Base-by-base conservation (phyloP, 768 basidiomycete species). In the Clitopilus hobsonii region DNA sequence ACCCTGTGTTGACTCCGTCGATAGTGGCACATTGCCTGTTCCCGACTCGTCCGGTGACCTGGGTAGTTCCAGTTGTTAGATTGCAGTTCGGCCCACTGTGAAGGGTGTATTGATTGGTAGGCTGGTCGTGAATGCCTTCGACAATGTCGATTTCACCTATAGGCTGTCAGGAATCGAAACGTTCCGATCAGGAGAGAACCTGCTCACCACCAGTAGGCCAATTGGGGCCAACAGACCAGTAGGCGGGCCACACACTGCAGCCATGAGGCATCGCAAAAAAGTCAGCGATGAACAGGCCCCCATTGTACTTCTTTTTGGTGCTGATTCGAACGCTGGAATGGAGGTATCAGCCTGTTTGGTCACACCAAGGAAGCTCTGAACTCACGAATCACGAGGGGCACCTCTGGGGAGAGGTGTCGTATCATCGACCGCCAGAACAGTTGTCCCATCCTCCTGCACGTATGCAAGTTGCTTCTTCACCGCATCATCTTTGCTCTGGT, bases 281-380 rank as follows among this genome's bases (percentile, higher is more conserved):
- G 61, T 91, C 89, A 16, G 89, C 77, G 59, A 91, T 83, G 71
- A 91, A 89, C 10, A 91, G 72, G 3, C 89, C 89, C n/a, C 74
- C 67, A 49, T 69, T 79, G 63, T 83, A 91, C 22, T 66, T 71
- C 64, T 86, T 84, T 63, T 81, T 79, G 26, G 84, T 77, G 53
- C 73, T 77, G 58, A 91, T 88, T 50, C 89, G 85, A 30, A 91
- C 79, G 24, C 87, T 88, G 60, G 30, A 54, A n/a, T n/a, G 27
- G 54, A 45, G 49, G 14, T 10, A 1, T 24, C 25, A 14, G 32
- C 59, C n/a, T 38, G 28, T 24, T 27, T 53, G 28, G 52, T 4
- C 10, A 10, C 50, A 14, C 48, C 53, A 56, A 49, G 41, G 18
- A 50, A 20, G 18, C 50, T 50, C 23, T 66, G 20, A n/a, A 68